phyloP scores from a whole-genome alignment of 1,139 yeast genomes.

The Nadsonia starkeyi-henricii region DNA sequence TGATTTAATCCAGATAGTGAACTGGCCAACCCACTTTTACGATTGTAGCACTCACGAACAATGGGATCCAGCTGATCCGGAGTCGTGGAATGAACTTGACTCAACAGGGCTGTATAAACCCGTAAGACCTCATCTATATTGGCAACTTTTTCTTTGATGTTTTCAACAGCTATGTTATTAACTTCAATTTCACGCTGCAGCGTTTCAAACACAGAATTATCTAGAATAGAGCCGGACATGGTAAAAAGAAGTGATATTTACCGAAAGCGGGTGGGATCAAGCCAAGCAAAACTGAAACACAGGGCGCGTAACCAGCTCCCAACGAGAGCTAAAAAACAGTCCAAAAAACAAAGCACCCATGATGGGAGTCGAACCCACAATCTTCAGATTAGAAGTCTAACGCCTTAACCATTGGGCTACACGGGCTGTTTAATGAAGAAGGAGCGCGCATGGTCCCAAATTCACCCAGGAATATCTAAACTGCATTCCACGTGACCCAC shows the following conservation, averaged over 20 bases:
- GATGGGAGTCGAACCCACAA: conserved; percentile 1
- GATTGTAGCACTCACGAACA: not conserved
- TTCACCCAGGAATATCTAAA: no score
- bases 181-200: not conserved
- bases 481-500: no score
- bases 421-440: not conserved
- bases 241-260: no score
- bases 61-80: not conserved
- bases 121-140: not conserved
- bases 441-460: not conserved
- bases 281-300: no score
- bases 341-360: not conserved
- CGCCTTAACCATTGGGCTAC: conserved; percentile 1
- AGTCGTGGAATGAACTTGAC: not conserved
- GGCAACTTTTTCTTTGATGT: not conserved
- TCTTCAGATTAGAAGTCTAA: not conserved
- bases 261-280: no score
- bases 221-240: no score
- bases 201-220: not conserved
- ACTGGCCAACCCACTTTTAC: not conserved
- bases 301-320: no score
- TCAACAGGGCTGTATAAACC: not conserved
- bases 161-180: not conserved
- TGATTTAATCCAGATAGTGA: not conserved
- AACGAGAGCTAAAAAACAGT: no score